Evolutionary conservation across 495 filamentous ascomycete species (phyloP).

Genomic region (Hyaloscypha variabilis): DNA sequence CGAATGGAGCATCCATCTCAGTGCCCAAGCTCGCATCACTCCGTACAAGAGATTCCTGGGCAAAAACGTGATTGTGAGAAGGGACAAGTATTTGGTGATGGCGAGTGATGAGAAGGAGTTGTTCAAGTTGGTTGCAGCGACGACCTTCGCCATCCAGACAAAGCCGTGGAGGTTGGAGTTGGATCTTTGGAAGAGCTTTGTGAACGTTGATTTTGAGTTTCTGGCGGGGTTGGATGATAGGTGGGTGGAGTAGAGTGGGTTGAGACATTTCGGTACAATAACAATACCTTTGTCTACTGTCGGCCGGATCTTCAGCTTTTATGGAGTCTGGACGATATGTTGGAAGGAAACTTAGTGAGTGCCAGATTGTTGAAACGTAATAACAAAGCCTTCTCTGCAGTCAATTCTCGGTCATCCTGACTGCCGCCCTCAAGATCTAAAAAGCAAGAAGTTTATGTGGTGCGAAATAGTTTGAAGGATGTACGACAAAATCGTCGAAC

Average conservation of each 20-base stretch:
- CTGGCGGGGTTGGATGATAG: not conserved
- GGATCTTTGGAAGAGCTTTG: constrained; percentile 55
- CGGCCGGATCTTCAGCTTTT: too few relatives aligned
- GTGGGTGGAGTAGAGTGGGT: not conserved
- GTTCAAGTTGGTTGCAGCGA: constrained; percentile 40
- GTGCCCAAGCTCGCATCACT: constrained; percentile 35
- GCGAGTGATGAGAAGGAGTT: constrained; percentile 45
- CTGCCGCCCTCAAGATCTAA: too few relatives aligned
- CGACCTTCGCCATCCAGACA: constrained; percentile 50
- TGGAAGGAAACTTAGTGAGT: too few relatives aligned
- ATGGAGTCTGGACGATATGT: too few relatives aligned
- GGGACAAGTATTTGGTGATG: constrained; percentile 50
- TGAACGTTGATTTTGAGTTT: constrained; percentile 43
- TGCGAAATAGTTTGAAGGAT: too few relatives aligned
- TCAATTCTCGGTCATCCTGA: too few relatives aligned
- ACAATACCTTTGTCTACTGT: too few relatives aligned
- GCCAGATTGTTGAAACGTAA: too few relatives aligned
- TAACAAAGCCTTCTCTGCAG: too few relatives aligned
- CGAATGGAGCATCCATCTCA: constrained; percentile 48
- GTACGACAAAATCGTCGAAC: too few relatives aligned
- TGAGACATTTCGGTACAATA: not conserved
- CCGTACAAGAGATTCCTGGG: constrained; percentile 36
- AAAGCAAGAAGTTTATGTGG: too few relatives aligned
- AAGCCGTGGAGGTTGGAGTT: constrained; percentile 54
- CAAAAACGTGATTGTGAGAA: constrained; percentile 40